These are phyloP conservation scores for Leccinum boreale DNA, from an alignment of 768 basidiomycete species.

Conservation along the genomic window DNA sequence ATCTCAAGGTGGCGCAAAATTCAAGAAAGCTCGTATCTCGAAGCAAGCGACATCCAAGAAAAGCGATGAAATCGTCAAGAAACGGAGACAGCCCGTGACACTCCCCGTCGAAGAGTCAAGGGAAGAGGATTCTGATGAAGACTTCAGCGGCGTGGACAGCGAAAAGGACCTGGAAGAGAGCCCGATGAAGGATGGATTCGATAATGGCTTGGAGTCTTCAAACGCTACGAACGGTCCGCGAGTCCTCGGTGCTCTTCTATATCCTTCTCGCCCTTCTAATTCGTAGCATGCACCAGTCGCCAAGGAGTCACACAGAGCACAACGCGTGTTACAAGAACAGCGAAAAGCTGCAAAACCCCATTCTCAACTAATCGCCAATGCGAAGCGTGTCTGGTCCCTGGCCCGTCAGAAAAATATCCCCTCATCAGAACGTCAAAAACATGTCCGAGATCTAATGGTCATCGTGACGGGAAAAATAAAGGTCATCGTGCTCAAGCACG, in stretches of 20 bases:
- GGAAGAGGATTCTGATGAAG: slow-evolving; percentile 36
- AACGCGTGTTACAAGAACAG: slow-evolving; percentile 62
- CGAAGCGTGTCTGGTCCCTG: slow-evolving; percentile 75
- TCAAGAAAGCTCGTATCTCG: slow-evolving; percentile 53
- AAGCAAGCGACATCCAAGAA: slow-evolving; percentile 23
- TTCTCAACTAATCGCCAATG: slow-evolving; percentile 61
- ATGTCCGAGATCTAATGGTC: slow-evolving; percentile 70
- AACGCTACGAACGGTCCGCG: slow-evolving; percentile 61
- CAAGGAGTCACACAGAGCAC: slow-evolving; percentile 68
- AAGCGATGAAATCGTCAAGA: slow-evolving; percentile 40
- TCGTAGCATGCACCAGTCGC: slow-evolving; percentile 39
- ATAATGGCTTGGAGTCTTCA: slow-evolving; percentile 23
- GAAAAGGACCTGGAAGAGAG: slow-evolving; percentile 24
- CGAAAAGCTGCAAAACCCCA: slow-evolving; percentile 78
- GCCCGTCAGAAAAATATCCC: slow-evolving; percentile 71
- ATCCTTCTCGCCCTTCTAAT: slow-evolving; percentile 8
- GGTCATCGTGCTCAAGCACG: slow-evolving; percentile 88
- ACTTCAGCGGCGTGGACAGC: slow-evolving; percentile 34
- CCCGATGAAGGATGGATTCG: slow-evolving; percentile 31
- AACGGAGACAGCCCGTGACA: slow-evolving; percentile 63
- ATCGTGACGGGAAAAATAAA: slow-evolving; percentile 78
- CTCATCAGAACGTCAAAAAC: slow-evolving; percentile 67
- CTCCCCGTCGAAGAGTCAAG: slow-evolving; percentile 30
- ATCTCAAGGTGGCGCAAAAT: slow-evolving; percentile 44
- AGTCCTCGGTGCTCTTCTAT: slow-evolving; percentile 9